phyloP scores from a whole-genome alignment of 2,329 filamentous ascomycete genomes.

The Fusarium clavum region DNA sequence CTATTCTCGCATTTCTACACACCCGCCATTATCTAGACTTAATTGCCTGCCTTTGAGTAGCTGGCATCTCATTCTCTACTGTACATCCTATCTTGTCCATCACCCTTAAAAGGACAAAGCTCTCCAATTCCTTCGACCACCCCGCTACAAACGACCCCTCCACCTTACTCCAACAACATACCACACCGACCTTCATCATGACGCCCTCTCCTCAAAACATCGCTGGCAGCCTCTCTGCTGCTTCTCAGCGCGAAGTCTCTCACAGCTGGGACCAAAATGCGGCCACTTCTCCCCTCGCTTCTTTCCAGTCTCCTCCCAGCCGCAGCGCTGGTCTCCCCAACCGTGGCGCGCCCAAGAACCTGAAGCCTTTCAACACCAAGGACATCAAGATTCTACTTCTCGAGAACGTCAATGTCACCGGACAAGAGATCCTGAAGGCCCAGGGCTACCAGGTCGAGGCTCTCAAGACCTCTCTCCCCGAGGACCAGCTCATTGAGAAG shows the following conservation, averaged over 20 bases:
- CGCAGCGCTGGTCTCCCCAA: conserved; percentile 59
- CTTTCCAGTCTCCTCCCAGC: conserved; percentile 80
- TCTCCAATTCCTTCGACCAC: conserved; percentile 20
- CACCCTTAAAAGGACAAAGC: conserved; percentile 6
- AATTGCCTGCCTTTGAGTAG: conserved; percentile 3
- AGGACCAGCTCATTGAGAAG: conserved; percentile 96
- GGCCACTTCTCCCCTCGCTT: conserved; percentile 79
- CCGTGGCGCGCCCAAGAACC: conserved; percentile 70
- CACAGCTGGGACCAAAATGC: conserved; percentile 70
- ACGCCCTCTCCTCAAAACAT: conserved; percentile 63
- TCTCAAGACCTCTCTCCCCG: conserved; percentile 87
- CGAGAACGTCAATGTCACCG: conserved; percentile 95
- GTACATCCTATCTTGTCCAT: not conserved
- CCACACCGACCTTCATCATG: conserved; percentile 50
- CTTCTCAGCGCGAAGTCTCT: conserved; percentile 58
- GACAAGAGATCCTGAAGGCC: conserved; percentile 80
- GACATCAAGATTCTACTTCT: conserved; percentile 96
- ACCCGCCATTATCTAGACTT: not conserved
- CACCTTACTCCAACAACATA: conserved; percentile 44
- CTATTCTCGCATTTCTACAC: not conserved
- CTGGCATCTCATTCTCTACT: conserved; percentile 16
- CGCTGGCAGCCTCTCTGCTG: conserved; percentile 50
- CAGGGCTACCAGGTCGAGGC: conserved; percentile 98
- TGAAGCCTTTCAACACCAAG: conserved; percentile 95
- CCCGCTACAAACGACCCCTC: conserved; percentile 28